Evolutionary conservation across 345 rosid species (phyloP).

Genomic region (Citrus cavaleriei): DNA sequence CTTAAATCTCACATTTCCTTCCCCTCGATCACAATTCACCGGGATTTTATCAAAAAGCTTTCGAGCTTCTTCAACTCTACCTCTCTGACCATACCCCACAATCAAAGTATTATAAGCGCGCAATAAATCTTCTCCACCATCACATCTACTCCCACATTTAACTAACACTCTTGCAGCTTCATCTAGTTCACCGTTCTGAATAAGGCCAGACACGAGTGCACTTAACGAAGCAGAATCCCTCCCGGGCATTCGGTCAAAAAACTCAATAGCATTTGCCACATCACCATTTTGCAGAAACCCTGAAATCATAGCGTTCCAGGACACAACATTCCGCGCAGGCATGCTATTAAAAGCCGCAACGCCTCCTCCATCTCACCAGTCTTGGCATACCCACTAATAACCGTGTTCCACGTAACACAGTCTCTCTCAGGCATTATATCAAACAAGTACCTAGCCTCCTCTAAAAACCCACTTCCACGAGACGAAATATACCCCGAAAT

Average conservation of each 20-base stretch:
- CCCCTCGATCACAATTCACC: slow-evolving; percentile 6
- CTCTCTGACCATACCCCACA: slow-evolving; percentile 67
- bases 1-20: slow-evolving; percentile 18
- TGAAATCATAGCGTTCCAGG: slow-evolving; percentile 61
- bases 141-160: slow-evolving; percentile 20
- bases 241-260: slow-evolving; percentile 51
- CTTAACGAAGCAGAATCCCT: slow-evolving; percentile 46
- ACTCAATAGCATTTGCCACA: slow-evolving; percentile 35
- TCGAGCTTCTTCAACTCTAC: slow-evolving; percentile 54
- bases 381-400: slow-evolving; percentile 75
- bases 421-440: slow-evolving; percentile 63
- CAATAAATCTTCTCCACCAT: slow-evolving; percentile 35
- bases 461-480: slow-evolving; percentile 36
- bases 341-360: slow-evolving; percentile 33
- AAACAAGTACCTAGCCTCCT: slow-evolving; percentile 53
- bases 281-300: slow-evolving; percentile 61
- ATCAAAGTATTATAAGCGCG: slow-evolving; percentile 73
- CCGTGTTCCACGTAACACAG: slow-evolving; percentile 63
- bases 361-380: slow-evolving; percentile 57
- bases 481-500: slow-evolving; percentile 58
- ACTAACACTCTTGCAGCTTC: slow-evolving; percentile 49
- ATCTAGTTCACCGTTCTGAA: slow-evolving; percentile 48
- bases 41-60: slow-evolving; percentile 54
- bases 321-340: slow-evolving; percentile 44
- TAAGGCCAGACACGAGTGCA: slow-evolving; percentile 63